Percentiles rank a stretch among this genome's conserved stretches.
These are phyloP conservation scores for Colletotrichum musicola DNA, from an alignment of 2,329 filamentous ascomycete species.

Conservation along the genomic window DNA sequence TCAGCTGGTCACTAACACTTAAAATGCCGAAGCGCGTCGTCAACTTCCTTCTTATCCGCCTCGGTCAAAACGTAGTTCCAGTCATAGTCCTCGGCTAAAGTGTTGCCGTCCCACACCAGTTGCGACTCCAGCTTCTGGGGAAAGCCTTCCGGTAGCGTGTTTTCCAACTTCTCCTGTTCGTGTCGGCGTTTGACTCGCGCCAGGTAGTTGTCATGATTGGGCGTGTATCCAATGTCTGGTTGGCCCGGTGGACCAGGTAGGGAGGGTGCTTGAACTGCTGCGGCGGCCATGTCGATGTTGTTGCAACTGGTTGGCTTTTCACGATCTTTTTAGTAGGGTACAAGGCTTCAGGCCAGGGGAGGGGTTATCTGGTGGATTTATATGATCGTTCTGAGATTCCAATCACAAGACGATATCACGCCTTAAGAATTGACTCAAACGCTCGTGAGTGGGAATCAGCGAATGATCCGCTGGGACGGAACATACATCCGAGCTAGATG, in stretches of 20 bases:
- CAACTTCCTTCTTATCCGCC: conserved; percentile 63
- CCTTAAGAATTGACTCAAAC: not conserved
- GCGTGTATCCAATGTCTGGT: conserved; percentile 70
- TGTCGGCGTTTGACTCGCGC: conserved; percentile 60
- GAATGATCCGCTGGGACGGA: not conserved
- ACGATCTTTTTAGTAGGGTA: too few species aligned
- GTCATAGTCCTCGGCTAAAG: conserved; percentile 60
- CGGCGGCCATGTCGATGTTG: conserved; percentile 42
- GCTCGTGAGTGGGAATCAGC: not conserved
- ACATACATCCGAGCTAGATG: not conserved
- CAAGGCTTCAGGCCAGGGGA: too few species aligned
- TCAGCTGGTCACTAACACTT: conserved; percentile 14
- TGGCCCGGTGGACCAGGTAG: conserved; percentile 55
- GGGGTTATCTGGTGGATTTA: not conserved
- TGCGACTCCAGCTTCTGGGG: conserved; percentile 60
- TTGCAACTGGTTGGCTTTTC: not conserved
- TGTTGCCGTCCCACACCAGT: conserved; percentile 69
- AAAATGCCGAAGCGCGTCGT: conserved; percentile 35
- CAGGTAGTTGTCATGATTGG: conserved; percentile 66
- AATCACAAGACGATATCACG: not conserved
- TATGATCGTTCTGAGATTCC: not conserved
- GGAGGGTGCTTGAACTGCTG: conserved; percentile 34
- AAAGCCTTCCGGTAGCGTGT: conserved; percentile 62
- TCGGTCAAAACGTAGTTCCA: conserved; percentile 65
- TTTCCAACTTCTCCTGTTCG: conserved; percentile 54